Base-by-base conservation (phyloP, 139 green algal species). In the Coelastrella sp. region DNA sequence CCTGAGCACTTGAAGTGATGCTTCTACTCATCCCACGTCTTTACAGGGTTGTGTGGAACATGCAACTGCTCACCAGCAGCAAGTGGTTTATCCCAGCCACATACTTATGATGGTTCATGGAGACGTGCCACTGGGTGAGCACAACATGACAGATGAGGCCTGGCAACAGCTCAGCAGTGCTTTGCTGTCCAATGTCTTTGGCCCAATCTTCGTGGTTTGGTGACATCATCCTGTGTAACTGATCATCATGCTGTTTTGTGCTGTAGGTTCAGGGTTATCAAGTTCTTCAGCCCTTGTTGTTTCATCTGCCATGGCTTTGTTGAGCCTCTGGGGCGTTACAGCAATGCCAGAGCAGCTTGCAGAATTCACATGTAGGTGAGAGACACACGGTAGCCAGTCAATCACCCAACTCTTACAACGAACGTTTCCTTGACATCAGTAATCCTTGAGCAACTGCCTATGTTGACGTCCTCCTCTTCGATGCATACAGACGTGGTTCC, bases 201-300 rank as follows among this genome's bases (percentile, higher is more conserved):
- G n/a, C n/a, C n/a, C n/a, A n/a, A n/a, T n/a, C n/a, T n/a, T n/a
- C 45, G 45, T 57, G 45, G 45, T 57, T 57, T 9, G 11, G 45
- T 57, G 45, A n/a, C n/a, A n/a, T n/a, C n/a, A n/a, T n/a, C n/a
- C n/a, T n/a, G n/a, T n/a, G n/a, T n/a, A n/a, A n/a, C n/a, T n/a
- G n/a, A n/a, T n/a, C n/a, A n/a, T n/a, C n/a, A n/a, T n/a, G n/a
- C n/a, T n/a, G n/a, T n/a, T n/a, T n/a, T 57, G 45, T 57, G 11
- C 45, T 57, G 25, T 90, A 93, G 95, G 95, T 43, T 87, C 90
- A 35, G 95, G 95, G 11, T 82, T 98, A 38, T 98, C 95, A 57
- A 94, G 87, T 80, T 96, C 90, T 17, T 92, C 93, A 23, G 95
- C 95, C 15, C 90, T 98, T 25, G 95, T 98, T 71, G 97, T 94